Evolutionary conservation across 2,329 filamentous ascomycete species (phyloP).

Genomic region (Dothistroma pini): DNA sequence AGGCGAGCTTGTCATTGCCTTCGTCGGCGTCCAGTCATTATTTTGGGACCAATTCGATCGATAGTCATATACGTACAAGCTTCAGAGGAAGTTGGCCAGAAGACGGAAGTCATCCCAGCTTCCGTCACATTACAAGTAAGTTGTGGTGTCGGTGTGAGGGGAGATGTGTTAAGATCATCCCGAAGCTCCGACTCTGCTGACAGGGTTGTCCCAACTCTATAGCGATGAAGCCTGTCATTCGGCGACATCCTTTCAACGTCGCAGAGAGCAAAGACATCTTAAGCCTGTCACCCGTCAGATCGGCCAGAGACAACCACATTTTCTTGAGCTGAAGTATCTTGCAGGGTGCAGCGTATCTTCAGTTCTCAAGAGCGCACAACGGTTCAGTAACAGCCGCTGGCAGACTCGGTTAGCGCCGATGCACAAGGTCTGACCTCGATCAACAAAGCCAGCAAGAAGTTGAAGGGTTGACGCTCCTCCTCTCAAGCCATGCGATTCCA

Average conservation of each 20-base stretch:
- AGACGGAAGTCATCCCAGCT: slow-evolving; percentile 31
- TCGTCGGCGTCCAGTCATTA: neutral
- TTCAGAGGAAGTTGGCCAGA: slow-evolving; percentile 27
- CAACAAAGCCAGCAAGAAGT: slow-evolving; percentile 25
- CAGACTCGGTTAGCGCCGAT: slow-evolving; percentile 36
- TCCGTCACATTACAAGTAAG: slow-evolving; percentile 34
- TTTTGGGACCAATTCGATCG: neutral
- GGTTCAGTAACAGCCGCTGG: slow-evolving; percentile 27
- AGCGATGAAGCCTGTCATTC: neutral
- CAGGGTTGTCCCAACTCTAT: neutral
- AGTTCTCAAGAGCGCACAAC: slow-evolving; percentile 40
- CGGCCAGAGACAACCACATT: neutral
- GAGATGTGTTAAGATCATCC: neutral
- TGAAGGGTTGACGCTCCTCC: neutral
- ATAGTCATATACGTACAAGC: slow-evolving; percentile 27
- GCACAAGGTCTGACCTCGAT: slow-evolving; percentile 41
- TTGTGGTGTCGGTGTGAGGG: neutral
- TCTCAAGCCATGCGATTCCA: neutral
- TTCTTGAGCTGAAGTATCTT: neutral
- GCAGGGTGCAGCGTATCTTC: slow-evolving; percentile 39
- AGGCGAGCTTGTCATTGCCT: slow-evolving; percentile 10
- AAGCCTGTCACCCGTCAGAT: too few relatives aligned
- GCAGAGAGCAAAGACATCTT: neutral
- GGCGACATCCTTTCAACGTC: neutral
- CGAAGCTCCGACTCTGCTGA: neutral